Base-by-base conservation (phyloP, 305 asterid genomes). In the Caryopteris hybrid region DNA sequence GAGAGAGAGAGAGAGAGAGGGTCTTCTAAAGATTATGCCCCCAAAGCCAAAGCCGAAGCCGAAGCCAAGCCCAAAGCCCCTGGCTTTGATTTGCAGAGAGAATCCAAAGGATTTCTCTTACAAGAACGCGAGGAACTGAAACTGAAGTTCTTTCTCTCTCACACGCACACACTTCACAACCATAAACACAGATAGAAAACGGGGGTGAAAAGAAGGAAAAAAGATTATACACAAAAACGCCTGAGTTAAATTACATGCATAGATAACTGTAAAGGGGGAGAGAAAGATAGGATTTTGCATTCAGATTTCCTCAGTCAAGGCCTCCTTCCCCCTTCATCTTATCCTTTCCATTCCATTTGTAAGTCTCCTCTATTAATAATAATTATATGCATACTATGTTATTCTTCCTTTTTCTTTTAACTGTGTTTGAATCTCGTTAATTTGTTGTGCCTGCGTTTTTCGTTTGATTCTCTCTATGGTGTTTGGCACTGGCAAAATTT, bases 41-140 rank as follows among this genome's bases (percentile, higher is more conserved):
- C 81, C 77, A 62, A 74, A 59, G 68, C 68, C 69, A 22, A 46
- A 66, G 74, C 74, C 69, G 61, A 53, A 61, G 76, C 68, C 74
- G 34, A 78, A 78, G 64, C 79, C 70, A 52, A 72, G 64, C 73
- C 73, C 78, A 60, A 71, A 73, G 68, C n/a, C 76, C 74, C 59
- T 69, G 71, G 80, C 84, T 80, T 79, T 85, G 80, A 82, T 82
- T 76, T 85, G 74, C 83, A 78, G 73, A 48, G 84, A 71, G 85
- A 76, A 78, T 78, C 78, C 84, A 71, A 76, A 80, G 83, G 88
- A 73, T 61, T 79, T 79, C 83, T 79, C 83, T 71, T 65, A 55
- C 86, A 22, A 63, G 66, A 68, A 74, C 76, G 61, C 79, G 46
- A 62, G 63, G 39, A 76, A 71, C 78, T 65, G 70, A 74, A 77